Conservation (phyloP, 768 basidiomycete genomes). For the Asterophora lycoperdoides region DNA sequence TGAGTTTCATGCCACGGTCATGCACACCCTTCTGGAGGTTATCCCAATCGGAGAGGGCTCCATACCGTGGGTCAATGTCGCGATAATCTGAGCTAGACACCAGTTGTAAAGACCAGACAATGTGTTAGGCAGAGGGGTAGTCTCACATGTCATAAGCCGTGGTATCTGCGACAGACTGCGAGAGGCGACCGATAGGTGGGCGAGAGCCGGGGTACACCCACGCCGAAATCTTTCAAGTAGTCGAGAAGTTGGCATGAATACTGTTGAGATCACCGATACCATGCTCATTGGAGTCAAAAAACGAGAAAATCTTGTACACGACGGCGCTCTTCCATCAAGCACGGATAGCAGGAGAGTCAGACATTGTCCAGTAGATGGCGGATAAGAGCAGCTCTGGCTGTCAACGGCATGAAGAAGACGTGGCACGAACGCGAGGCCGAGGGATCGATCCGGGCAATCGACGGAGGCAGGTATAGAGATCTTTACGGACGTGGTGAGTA, state of each 20-base stretch:
- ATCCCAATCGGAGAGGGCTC: constrained; percentile 60
- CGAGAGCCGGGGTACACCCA: constrained; percentile 65
- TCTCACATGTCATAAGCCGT: constrained; percentile 69
- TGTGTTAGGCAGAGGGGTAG: neutral
- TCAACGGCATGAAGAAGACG: too few relatives aligned
- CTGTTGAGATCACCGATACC: constrained; percentile 69
- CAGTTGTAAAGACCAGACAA: neutral
- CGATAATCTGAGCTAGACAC: constrained; percentile 53
- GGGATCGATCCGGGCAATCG: constrained; percentile 1
- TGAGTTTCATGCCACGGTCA: constrained; percentile 63
- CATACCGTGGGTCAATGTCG: constrained; percentile 60
- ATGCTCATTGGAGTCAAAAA: constrained; percentile 68
- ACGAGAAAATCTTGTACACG: constrained; percentile 70
- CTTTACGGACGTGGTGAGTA: neutral
- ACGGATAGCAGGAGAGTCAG: neutral
- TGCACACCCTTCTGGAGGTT: constrained; percentile 50
- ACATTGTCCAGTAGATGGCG: neutral
- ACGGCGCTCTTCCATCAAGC: constrained; percentile 57
- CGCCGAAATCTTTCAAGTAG: constrained; percentile 65
- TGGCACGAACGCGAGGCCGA: too few relatives aligned
- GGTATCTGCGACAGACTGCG: constrained; percentile 64
- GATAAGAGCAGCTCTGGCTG: neutral
- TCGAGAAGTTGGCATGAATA: constrained; percentile 59
- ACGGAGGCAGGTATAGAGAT: neutral
- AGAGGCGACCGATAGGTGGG: constrained; percentile 68